Conservation (phyloP, 164 flowering plant species). For the Aristolochia fimbriata region DNA sequence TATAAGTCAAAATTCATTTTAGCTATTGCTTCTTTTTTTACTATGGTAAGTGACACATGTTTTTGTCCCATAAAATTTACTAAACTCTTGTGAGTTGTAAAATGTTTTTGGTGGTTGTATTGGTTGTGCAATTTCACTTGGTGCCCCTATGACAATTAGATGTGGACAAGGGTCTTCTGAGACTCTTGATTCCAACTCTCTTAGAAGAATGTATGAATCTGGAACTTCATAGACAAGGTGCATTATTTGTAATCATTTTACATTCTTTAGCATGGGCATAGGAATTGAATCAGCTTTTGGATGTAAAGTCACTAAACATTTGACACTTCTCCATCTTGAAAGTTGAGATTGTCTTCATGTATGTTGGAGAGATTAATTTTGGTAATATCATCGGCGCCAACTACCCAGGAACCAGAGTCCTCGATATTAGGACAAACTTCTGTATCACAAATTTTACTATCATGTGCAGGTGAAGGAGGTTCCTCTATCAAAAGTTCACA, state of each 20-base stretch:
- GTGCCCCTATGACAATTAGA: slow-evolving; percentile 97
- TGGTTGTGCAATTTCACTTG: slow-evolving; percentile 90
- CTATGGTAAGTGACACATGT: slow-evolving; percentile 70
- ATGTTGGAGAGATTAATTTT: slow-evolving; percentile 12
- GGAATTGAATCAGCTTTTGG: slow-evolving; percentile 50
- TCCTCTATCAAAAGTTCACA: no score
- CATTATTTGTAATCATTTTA: slow-evolving; percentile 49
- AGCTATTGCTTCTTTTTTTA: slow-evolving; percentile 42
- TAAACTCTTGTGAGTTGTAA: slow-evolving; percentile 38
- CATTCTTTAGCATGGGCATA: slow-evolving; percentile 40
- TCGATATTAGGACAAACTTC: slow-evolving; percentile 76
- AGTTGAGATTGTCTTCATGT: slow-evolving; percentile 44
- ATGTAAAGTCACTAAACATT: slow-evolving; percentile 48
- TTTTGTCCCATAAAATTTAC: slow-evolving; percentile 35
- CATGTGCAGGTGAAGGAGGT: slow-evolving; percentile 65
- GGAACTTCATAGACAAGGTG: slow-evolving; percentile 79
- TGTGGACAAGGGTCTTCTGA: slow-evolving; percentile 72
- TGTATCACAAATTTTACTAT: slow-evolving; percentile 37
- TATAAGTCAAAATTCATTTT: no score
- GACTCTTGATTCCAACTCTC: slow-evolving; percentile 67
- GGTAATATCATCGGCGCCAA: slow-evolving; percentile 37
- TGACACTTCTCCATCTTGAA: slow-evolving; percentile 64
- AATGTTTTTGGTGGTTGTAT: slow-evolving; percentile 43
- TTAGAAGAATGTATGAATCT: slow-evolving; percentile 75
- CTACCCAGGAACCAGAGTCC: slow-evolving; percentile 27